Evolutionary conservation across 306 rosid species (phyloP).

Genomic region (Comarum palustre): DNA sequence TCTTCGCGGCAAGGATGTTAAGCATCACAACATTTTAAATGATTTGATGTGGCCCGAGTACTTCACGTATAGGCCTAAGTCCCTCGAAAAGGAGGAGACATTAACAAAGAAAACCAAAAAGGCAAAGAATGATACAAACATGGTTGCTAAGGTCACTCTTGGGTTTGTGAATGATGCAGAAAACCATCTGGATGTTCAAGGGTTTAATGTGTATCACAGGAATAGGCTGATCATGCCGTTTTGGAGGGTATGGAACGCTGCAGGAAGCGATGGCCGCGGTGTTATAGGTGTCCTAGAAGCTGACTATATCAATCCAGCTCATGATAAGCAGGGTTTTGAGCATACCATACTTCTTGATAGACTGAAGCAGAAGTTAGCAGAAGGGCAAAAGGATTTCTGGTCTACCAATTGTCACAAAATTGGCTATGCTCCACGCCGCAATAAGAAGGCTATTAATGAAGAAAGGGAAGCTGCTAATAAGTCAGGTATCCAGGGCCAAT

Average conservation of each 20-base stretch:
- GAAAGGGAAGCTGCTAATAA: slow-evolving; percentile 27
- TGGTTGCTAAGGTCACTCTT: slow-evolving; percentile 76
- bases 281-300: slow-evolving; percentile 95
- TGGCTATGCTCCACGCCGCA: slow-evolving; percentile 61
- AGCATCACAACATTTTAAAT: slow-evolving; percentile 89
- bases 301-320: slow-evolving; percentile 96
- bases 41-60: slow-evolving; percentile 94
- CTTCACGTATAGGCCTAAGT: slow-evolving; percentile 74
- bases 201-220: slow-evolving; percentile 93
- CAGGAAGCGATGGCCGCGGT: slow-evolving; percentile 96
- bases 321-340: slow-evolving; percentile 99
- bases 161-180: slow-evolving; percentile 96
- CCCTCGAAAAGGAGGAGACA: slow-evolving; percentile 20
- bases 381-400: slow-evolving; percentile 84
- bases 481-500: slow-evolving; percentile 35
- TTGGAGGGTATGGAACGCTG: slow-evolving; percentile 98
- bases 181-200: slow-evolving; percentile 86
- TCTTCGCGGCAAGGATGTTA: slow-evolving; percentile 81
- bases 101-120: neutral
- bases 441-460: slow-evolving; percentile 21
- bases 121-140: slow-evolving; percentile 10
- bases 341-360: slow-evolving; percentile 79
- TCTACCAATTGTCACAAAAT: slow-evolving; percentile 51
- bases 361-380: slow-evolving; percentile 60
- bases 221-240: slow-evolving; percentile 95